Base-by-base conservation (phyloP, 2,329 filamentous ascomycete species). In the Neopestalotiopsis clavispora region DNA sequence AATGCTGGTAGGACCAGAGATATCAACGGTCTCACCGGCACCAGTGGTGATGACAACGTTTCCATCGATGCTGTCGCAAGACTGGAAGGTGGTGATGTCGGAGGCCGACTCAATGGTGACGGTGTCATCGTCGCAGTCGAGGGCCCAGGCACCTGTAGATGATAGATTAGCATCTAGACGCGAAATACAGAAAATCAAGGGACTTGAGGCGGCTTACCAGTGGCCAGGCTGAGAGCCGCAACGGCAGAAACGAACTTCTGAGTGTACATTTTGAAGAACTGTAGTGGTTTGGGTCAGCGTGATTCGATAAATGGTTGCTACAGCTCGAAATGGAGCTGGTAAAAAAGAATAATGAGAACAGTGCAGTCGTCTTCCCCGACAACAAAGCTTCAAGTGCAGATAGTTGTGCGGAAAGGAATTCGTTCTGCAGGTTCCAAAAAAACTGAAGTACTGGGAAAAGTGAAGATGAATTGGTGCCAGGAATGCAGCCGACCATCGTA, bases 11-110 rank as follows among this genome's bases (percentile, higher is more conserved):
- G 88, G 81, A 65, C 91, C 90, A 75, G 88, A 83, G 72, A 98
- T 81, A 67, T 83, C 81, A 73, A 97, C 85, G 71, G 81, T 79
- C 61, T 87, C 87, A 65, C 85, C 81, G 52, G 90, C 85, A 65
- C 80, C 78, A 49, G 84, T 83, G 71, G 85, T 86, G 72, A 97
- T 86, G 71, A 88, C 85, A 71, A 97, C 84, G 78, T 88, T 86
- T 76, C 92, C 94, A 65, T 87, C 82, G 78, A 93, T 86, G 68
- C 88, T 92, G n/a, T 82, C 78, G 87, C 95, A 97, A 72, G 78
- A 76, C 67, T 86, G 80, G 70, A 95, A 83, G 63, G 78, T 79
- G 20, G 85, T 85, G 68, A 88, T 90, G 77, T 93, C 87, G 74
- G 89, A 87, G 67, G 84, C 87, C 81, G 87, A 90, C 80, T 86